A percentile compares a stretch with the other conserved stretches of the same genome.
Evolutionary conservation across 192 early-diverging fungal genomes (phyloP).

Genomic region (Linnemannia elongata): DNA sequence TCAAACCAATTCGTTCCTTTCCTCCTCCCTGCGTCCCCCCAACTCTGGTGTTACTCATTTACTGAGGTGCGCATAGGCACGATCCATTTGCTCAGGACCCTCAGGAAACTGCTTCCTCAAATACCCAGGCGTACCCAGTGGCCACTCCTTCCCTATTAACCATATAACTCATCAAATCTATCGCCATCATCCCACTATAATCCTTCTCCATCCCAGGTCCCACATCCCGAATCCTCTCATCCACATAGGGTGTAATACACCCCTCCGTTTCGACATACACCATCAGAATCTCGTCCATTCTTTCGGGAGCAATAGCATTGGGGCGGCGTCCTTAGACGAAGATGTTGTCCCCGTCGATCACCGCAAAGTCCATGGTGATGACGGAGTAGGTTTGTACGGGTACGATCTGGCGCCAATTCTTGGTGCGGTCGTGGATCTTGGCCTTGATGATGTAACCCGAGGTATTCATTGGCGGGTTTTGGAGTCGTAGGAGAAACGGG

Average conservation of each 20-base stretch:
- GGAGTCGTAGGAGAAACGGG: conserved; percentile 56
- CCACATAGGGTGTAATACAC: conserved; percentile 18
- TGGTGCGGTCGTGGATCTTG: conserved; percentile 57
- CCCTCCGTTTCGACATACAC: conserved; percentile 32
- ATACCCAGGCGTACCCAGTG: background rate
- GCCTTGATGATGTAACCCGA: conserved; percentile 39
- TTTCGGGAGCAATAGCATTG: conserved; percentile 9
- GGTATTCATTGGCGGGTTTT: conserved; percentile 5
- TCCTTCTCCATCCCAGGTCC: background rate
- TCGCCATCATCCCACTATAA: background rate
- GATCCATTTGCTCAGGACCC: background rate
- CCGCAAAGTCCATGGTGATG: conserved; percentile 66
- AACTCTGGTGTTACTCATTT: background rate
- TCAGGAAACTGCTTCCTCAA: background rate
- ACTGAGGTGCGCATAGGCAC: background rate
- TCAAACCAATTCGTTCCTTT: too few relatives aligned
- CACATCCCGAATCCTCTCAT: conserved; percentile 30
- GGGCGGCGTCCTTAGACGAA: conserved; percentile 8
- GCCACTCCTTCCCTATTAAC: background rate
- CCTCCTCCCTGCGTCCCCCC: too few relatives aligned
- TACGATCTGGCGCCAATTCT: conserved; percentile 6
- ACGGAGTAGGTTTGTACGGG: conserved; percentile 57
- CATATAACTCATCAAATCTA: background rate
- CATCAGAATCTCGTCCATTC: conserved; percentile 28
- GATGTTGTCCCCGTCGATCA: conserved; percentile 66